phyloP scores from a whole-genome alignment of 192 early-diverging fungal genomes.

The Martensiomyces pterosporus region DNA sequence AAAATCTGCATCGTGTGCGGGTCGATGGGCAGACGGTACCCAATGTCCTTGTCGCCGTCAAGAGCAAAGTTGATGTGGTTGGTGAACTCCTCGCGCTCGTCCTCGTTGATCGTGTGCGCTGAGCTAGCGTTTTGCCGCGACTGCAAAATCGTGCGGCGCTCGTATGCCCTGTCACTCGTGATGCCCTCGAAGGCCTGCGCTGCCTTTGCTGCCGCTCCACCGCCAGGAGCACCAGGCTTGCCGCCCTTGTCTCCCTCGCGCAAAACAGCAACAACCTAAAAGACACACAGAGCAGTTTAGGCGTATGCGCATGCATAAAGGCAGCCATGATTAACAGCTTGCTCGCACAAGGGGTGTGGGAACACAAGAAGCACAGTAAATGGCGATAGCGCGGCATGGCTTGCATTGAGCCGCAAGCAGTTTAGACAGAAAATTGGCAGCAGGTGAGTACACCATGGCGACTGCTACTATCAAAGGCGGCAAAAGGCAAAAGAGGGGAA shows the following conservation, averaged over 20 bases:
- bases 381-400: too few species aligned
- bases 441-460: too few species aligned
- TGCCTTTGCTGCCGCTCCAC: slow-evolving; percentile 5
- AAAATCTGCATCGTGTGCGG: slow-evolving; percentile 94
- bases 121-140: slow-evolving; percentile 81
- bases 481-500: too few species aligned
- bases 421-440: too few species aligned
- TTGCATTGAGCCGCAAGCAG: too few species aligned
- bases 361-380: too few species aligned
- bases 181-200: slow-evolving; percentile 47
- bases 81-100: slow-evolving; percentile 95
- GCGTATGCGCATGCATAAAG: too few species aligned
- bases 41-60: slow-evolving; percentile 75
- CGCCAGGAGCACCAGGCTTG: slow-evolving; percentile 11
- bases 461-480: too few species aligned
- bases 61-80: slow-evolving; percentile 90
- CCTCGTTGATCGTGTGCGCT: slow-evolving; percentile 97
- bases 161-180: slow-evolving; percentile 48
- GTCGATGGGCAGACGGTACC: slow-evolving; percentile 87
- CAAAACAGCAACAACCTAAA: slow-evolving; percentile 38
- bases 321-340: too few species aligned
- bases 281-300: too few species aligned
- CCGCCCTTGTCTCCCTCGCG: slow-evolving; percentile 31
- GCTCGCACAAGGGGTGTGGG: too few species aligned
- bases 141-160: slow-evolving; percentile 83